These are phyloP conservation scores for Effrenium voratum DNA, from an alignment of 73 alveolate species.

Conservation along the genomic window DNA sequence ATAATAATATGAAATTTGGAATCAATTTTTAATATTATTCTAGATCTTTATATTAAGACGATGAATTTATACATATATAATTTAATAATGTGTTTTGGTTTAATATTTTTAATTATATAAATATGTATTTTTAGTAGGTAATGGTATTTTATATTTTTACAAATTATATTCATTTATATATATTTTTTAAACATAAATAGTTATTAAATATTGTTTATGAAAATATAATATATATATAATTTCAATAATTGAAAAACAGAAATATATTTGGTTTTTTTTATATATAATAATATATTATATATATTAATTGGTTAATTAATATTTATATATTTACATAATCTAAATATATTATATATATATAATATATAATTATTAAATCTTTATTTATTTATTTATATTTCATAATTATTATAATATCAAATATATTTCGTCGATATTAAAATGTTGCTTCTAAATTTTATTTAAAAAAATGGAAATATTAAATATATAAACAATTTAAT, in stretches of 20 bases:
- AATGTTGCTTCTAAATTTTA: neutral
- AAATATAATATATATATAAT: neutral
- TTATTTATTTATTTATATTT: neutral
- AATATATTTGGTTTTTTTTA: neutral
- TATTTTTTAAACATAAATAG: neutral
- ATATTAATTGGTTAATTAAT: neutral
- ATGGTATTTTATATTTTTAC: neutral
- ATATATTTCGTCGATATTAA: neutral
- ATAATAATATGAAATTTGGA: neutral
- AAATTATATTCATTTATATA: neutral
- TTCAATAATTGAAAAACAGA: neutral
- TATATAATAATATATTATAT: too few relatives aligned
- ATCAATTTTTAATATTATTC: neutral
- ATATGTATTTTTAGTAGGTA: neutral
- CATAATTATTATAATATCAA: neutral
- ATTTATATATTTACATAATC: neutral
- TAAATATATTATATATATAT: neutral
- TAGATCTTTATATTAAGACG: neutral
- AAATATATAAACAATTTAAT: too few relatives aligned
- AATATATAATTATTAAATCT: neutral
- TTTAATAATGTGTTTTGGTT: neutral
- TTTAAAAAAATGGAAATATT: too few relatives aligned
- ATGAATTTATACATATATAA: neutral
- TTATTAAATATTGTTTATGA: neutral
- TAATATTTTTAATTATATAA: neutral